Evolutionary conservation across 345 rosid genomes (phyloP).

Genomic region (Corymbia maculata): DNA sequence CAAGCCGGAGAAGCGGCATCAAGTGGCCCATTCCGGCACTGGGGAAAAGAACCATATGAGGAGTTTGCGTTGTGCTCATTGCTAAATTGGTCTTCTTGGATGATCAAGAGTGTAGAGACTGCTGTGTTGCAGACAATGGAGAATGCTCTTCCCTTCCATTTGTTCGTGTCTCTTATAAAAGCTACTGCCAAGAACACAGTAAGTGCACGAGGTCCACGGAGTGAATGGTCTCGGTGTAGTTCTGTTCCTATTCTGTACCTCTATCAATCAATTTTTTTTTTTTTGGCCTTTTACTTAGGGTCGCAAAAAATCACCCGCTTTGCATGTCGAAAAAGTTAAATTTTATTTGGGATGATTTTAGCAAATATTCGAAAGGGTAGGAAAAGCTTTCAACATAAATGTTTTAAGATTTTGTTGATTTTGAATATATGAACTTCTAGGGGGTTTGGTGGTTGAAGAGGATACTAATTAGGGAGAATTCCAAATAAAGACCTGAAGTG

Average conservation of each 20-base stretch:
- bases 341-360: neutral
- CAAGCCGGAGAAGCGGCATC: conserved; percentile 28
- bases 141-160: neutral
- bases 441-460: too few relatives aligned
- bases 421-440: too few relatives aligned
- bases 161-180: neutral
- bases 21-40: conserved; percentile 39
- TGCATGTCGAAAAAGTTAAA: too few relatives aligned
- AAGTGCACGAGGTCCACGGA: neutral
- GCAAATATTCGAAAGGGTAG: neutral
- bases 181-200: neutral
- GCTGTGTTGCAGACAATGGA: neutral
- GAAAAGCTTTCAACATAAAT: neutral
- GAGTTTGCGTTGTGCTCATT: neutral
- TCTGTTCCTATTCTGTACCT: neutral
- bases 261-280: neutral
- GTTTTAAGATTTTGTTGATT: too few relatives aligned
- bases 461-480: too few relatives aligned
- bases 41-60: conserved; percentile 28
- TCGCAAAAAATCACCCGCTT: neutral
- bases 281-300: neutral
- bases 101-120: neutral
- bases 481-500: too few relatives aligned
- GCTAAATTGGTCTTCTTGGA: neutral
- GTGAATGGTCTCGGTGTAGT: neutral